Conservation (phyloP, 2,329 filamentous ascomycete species). For the Aspergillus aculeatus region DNA sequence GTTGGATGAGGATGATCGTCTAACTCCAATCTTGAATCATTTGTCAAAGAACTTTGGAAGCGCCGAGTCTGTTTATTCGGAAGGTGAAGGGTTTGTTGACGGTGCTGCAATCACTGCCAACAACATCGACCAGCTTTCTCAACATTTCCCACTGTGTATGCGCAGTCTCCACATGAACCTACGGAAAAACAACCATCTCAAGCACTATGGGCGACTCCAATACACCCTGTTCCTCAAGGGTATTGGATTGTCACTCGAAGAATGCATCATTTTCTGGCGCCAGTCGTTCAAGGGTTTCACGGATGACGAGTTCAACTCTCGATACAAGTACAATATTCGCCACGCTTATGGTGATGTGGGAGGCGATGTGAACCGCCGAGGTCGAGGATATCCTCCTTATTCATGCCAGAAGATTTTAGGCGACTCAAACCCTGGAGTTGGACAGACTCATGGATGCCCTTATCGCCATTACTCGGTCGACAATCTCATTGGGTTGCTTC, state of each 20-base stretch:
- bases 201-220: slow-evolving; percentile 89
- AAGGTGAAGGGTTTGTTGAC: slow-evolving; percentile 61
- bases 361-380: slow-evolving; percentile 81
- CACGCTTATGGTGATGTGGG: slow-evolving; percentile 94
- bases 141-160: slow-evolving; percentile 92
- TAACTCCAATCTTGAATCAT: slow-evolving; percentile 72
- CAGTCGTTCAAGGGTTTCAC: slow-evolving; percentile 79
- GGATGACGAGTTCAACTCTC: slow-evolving; percentile 94
- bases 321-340: slow-evolving; percentile 96
- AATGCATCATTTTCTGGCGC: slow-evolving; percentile 90
- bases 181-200: slow-evolving; percentile 83
- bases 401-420: slow-evolving; percentile 94
- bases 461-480: slow-evolving; percentile 90
- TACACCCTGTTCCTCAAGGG: slow-evolving; percentile 97
- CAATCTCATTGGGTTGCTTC: slow-evolving; percentile 74
- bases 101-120: slow-evolving; percentile 74
- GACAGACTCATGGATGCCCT: slow-evolving; percentile 92
- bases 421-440: slow-evolving; percentile 80
- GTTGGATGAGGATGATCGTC: slow-evolving; percentile 91
- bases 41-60: slow-evolving; percentile 96
- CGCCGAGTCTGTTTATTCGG: slow-evolving; percentile 78
- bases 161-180: slow-evolving; percentile 82
- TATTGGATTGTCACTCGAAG: slow-evolving; percentile 86
- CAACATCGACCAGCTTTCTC: slow-evolving; percentile 74
- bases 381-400: slow-evolving; percentile 84